Evolutionary conservation across 805 yeast species (phyloP), one percentile per base, ranked within the genome.

Genomic region (Yarrowia osloensis): DNA sequence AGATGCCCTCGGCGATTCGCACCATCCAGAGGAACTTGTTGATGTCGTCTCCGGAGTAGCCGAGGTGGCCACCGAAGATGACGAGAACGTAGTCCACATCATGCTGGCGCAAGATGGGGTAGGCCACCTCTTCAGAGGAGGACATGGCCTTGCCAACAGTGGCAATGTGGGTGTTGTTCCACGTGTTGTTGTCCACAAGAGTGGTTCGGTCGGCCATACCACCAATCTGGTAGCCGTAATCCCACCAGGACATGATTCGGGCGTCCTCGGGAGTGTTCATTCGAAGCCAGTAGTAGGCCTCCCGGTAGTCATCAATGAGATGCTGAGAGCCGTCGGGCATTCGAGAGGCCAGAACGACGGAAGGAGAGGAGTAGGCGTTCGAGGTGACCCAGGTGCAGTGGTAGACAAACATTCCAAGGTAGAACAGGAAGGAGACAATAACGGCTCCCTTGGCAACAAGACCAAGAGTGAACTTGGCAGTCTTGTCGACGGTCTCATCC

Each of bases 191-290:
- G 78, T 95, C 99, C 44, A 96, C 99, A 72, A 95, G 83, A 6
- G 99, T 95, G 70, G 98, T 94, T 76, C 99, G 86, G 79, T 95
- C 99, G 54, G 99, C 99, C 98, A 95, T 95, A 70, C 99, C 99
- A 73, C 99, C 99, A 74, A 95, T 95, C 81, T 95, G 99, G 79
- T 95, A 95, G 67, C 99, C 99, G 76, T 96, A 96, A 81, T 96
- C 99, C 99, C 99, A 95, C 99, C 99, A 95, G 12, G 98, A 88
- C 89, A 96, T 91, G 69, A 95, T 89, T 78, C 90, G 93, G 39
- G 98, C 90, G 76, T 95, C 98, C 77, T 95, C 97, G 3, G 90
- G 87, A 0, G 99, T 95, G 80, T 95, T 95, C 97, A 94, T 93
- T 75, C 99, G 87, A 73, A 95, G 82, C 99, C 99, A 95, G 78